Evolutionary conservation across 441 rosid genomes (phyloP), one percentile per base, ranked within the genome.

Genomic region (Brassica hybrid): DNA sequence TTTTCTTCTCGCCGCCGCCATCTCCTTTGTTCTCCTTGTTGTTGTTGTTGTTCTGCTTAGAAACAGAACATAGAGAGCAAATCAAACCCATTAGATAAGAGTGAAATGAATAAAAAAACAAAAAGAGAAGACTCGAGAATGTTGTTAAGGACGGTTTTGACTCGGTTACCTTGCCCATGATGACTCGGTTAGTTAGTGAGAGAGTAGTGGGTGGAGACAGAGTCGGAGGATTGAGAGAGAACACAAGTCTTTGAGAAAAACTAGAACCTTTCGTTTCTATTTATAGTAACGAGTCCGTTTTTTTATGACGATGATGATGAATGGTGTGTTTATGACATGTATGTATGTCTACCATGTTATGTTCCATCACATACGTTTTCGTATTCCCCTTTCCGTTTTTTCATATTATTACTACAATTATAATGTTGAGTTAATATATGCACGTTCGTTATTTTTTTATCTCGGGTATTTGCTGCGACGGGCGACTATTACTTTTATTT

Each of bases 1-100:
- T 67, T 67, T 78, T 73, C 71, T 73, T 73, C 36, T 64, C 74
- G 32, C 64, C 74, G 17, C 58, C 58, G 60, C 60, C 60, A 18
- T 56, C 60, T 18, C 60, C 60, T 56, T 56, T 56, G 36, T 67
- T 74, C 68, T 80, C 60, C 14, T 74, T 56, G 25, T 16, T 50
- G 17, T 52, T 50, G 17, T 52, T 52, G 23, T 54, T 56, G 13
- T 56, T 56, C 60, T 56, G 60, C 60, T 56, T 18, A 18, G 27
- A 56, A 18, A 18, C 60, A 18, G 5, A 56, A 56, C 60, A 56
- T 13, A 56, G 60, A 18, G 60, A 56, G 60, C 60, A 56, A 9
- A 56, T 18, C 25, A 56, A 56, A 56, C 60, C 60, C 60, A 56
- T 56, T 56, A 56, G 60, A 56, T 56, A 56, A 17, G 21, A 17